A percentile compares a stretch with the other conserved stretches of the same genome.
Evolutionary conservation across 1,284 basidiomycete genomes (phyloP).

Genomic region (Mycosarcoma maydis): DNA sequence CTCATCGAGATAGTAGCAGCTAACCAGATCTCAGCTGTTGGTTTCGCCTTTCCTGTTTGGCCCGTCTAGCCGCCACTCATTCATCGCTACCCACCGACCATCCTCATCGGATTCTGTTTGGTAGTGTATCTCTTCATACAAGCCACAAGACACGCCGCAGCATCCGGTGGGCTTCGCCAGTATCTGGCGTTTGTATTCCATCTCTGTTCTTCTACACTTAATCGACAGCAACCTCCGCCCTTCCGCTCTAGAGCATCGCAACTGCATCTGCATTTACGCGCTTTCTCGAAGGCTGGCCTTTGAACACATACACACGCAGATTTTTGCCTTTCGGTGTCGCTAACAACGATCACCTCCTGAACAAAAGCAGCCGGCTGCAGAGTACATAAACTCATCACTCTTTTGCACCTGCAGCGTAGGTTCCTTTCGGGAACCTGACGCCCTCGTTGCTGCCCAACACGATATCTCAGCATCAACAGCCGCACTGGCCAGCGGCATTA

Average conservation of each 20-base stretch:
- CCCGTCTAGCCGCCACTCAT: neutral
- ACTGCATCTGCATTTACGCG: slow-evolving; percentile 1
- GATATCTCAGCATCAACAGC: slow-evolving; percentile 38
- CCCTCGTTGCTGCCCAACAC: slow-evolving; percentile 22
- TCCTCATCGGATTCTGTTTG: neutral
- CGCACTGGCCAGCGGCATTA: slow-evolving; percentile 28
- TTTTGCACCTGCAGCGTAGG: slow-evolving; percentile 19
- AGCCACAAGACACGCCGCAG: too few relatives aligned
- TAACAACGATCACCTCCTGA: too few relatives aligned
- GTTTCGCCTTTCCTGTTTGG: neutral
- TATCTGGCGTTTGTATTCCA: too few relatives aligned
- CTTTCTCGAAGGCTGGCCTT: slow-evolving; percentile 34
- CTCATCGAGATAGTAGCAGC: neutral
- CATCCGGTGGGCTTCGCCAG: neutral
- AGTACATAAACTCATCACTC: too few relatives aligned
- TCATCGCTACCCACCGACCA: slow-evolving; percentile 3
- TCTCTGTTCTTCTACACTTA: neutral
- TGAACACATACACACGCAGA: too few relatives aligned
- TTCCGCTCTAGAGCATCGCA: neutral
- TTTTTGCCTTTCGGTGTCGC: too few relatives aligned
- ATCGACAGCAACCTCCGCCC: neutral
- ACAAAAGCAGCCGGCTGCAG: too few relatives aligned
- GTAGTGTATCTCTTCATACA: too few relatives aligned
- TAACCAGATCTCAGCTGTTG: slow-evolving; percentile 4
- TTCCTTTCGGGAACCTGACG: slow-evolving; percentile 23